These are phyloP conservation scores for Globisporangium recalcitrans DNA, from an alignment of 352 stramenopile species.

Conservation along the genomic window DNA sequence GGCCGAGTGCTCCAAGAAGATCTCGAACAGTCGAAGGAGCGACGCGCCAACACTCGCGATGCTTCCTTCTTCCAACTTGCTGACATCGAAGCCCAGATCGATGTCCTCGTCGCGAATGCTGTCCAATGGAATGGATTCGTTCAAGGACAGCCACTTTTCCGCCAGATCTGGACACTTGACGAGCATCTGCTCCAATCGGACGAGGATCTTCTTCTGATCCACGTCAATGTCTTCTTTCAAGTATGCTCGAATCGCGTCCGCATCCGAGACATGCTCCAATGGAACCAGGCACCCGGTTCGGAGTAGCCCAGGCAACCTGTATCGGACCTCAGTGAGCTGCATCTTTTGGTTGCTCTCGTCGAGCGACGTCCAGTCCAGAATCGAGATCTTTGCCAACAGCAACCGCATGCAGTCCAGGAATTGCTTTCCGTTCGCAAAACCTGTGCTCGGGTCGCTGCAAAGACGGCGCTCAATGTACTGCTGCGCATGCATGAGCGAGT, in stretches of 20 bases:
- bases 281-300: conserved; percentile 36
- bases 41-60: neutral
- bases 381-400: conserved; percentile 63
- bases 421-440: conserved; percentile 35
- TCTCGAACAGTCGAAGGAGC: conserved; percentile 18
- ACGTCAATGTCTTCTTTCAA: conserved; percentile 30
- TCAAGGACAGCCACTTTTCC: conserved; percentile 28
- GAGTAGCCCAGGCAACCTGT: conserved; percentile 38
- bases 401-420: conserved; percentile 67
- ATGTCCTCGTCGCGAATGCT: conserved; percentile 30
- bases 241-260: conserved; percentile 17
- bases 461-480: conserved; percentile 28
- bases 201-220: neutral
- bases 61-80: conserved; percentile 12
- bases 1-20: conserved; percentile 20
- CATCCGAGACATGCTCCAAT: conserved; percentile 18
- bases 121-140: conserved; percentile 19
- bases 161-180: conserved; percentile 25
- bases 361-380: conserved; percentile 66
- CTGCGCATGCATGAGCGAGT: conserved; percentile 38
- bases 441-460: conserved; percentile 18
- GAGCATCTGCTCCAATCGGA: conserved; percentile 15
- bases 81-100: conserved; percentile 40
- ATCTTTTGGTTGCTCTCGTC: conserved; percentile 48
- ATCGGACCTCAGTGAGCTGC: conserved; percentile 41